Evolutionary conservation across 2,329 filamentous ascomycete genomes (phyloP).

Genomic region (Calcarisporium arbuscula): DNA sequence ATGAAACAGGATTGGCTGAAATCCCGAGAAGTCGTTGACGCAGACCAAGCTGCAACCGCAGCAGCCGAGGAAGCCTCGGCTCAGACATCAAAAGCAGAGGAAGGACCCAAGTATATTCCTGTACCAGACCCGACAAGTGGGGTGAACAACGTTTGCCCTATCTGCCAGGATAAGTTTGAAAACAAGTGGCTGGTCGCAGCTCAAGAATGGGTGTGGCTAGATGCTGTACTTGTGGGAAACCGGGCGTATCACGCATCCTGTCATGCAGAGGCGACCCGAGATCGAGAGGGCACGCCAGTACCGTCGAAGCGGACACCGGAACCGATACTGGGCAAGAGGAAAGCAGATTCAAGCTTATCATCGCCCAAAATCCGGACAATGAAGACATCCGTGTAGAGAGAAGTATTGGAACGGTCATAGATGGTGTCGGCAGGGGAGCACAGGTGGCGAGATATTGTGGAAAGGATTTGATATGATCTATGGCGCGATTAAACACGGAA

Average conservation of each 20-base stretch:
- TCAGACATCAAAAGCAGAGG: conserved; percentile 29
- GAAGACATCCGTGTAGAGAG: conserved; percentile 25
- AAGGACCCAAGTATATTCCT: conserved; percentile 62
- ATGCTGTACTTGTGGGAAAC: conserved; percentile 70
- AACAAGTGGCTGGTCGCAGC: conserved; percentile 87
- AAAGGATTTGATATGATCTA: too few species aligned
- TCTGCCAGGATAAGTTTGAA: conserved; percentile 93
- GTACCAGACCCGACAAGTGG: conserved; percentile 74
- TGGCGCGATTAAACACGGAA: too few species aligned
- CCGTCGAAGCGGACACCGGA: conserved; percentile 51
- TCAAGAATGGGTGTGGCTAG: conserved; percentile 96
- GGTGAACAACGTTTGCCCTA: conserved; percentile 76
- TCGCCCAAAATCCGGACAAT: conserved; percentile 30
- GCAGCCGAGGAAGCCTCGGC: conserved; percentile 26
- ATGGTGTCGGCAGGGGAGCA: too few species aligned
- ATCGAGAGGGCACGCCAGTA: conserved; percentile 41
- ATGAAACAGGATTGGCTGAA: conserved; percentile 74
- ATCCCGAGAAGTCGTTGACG: conserved; percentile 72
- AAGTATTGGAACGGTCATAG: too few species aligned
- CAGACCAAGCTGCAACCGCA: conserved; percentile 36
- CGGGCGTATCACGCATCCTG: conserved; percentile 88
- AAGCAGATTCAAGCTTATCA: conserved; percentile 55
- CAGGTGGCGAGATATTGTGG: too few species aligned
- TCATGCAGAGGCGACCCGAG: conserved; percentile 72
- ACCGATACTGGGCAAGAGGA: conserved; percentile 65